Evolutionary conservation across 2,329 filamentous ascomycete species (phyloP).

Genomic region (Fusarium pseudograminearum): DNA sequence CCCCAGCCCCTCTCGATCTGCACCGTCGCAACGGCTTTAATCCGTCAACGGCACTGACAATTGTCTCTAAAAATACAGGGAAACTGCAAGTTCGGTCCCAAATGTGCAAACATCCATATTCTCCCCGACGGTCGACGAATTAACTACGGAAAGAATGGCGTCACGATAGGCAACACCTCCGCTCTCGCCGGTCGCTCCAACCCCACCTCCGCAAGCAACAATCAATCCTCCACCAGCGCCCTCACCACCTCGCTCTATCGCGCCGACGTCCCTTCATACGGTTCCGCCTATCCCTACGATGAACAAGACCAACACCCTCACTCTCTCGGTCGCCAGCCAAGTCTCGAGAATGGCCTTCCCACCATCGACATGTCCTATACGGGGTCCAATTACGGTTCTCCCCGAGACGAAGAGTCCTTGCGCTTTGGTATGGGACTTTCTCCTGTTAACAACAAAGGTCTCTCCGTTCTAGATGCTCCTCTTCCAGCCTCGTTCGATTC

Average conservation of each 20-base stretch:
- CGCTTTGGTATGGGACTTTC: constrained; percentile 81
- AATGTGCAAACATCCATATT: constrained; percentile 96
- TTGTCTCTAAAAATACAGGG: constrained; percentile 67
- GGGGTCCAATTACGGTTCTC: constrained; percentile 80
- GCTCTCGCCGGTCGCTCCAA: constrained; percentile 75
- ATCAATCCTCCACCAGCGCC: constrained; percentile 74
- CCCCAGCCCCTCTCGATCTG: constrained; percentile 15
- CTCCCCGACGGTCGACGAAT: constrained; percentile 93
- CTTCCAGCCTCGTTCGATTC: constrained; percentile 96
- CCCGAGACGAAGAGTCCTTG: constrained; percentile 73
- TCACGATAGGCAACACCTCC: constrained; percentile 69
- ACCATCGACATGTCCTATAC: constrained; percentile 71
- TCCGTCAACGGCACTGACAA: constrained; percentile 32
- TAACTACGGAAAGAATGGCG: constrained; percentile 80
- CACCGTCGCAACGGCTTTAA: constrained; percentile 24
- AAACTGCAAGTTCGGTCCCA: constrained; percentile 98
- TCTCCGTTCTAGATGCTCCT: constrained; percentile 94
- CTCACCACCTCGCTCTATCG: constrained; percentile 70
- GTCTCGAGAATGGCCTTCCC: constrained; percentile 67
- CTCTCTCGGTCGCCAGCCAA: constrained; percentile 61
- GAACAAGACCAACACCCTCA: constrained; percentile 59
- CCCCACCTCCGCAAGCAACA: constrained; percentile 55
- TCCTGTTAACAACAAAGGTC: constrained; percentile 74
- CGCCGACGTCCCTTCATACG: constrained; percentile 56
- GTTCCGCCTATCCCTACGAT: constrained; percentile 56